Evolutionary conservation across 306 rosid species (phyloP), one percentile per base, ranked within the genome.

Genomic region (Ziziphus jujuba): DNA sequence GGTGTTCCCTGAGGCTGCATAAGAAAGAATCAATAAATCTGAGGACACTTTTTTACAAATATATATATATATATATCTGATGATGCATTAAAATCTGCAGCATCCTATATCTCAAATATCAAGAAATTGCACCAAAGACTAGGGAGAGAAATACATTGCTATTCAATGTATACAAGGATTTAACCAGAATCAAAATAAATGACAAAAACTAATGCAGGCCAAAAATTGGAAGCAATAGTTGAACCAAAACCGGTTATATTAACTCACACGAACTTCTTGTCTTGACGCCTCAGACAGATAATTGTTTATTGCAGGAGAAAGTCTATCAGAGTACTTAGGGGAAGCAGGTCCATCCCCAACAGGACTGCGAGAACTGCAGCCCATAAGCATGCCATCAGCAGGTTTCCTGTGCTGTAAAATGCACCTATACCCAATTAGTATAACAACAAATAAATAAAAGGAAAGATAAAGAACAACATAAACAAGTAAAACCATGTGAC

Each of bases 1-100:
- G 97, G 98, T 44, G 97, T 93, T 70, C 97, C 98, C 79, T 90
- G 97, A 71, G 97, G 97, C 96, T 90, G 90, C 85, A 80, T 65
- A 25, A 65, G 58, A 71, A 71, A 80, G 59, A 55, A 65, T 73
- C 60, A 72, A 40, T 12, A 40, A 40, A n/a, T n/a, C 14, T 40
- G 10, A 40, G 12, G 45, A 8, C 10, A 8, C 10, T 1, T 10
- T 40, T 40, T 40, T 40, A 9, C 2, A 12, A 10, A 40, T 28
- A 28, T 28, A 28, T 28, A 28, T 4, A 28, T 28, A 28, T 28
- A 79, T 62, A 60, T 20, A 43, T 24, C 44, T 51, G n/a, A 73
- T 34, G 51, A 59, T 33, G 25, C 5, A 44, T 34, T 9, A 65
- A 21, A 63, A 53, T 9, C 55, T 40, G 66, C 12, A 6, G 67